phyloP scores from a whole-genome alignment of 1,139 yeast genomes.

The Suhomyces ambrosiae region DNA sequence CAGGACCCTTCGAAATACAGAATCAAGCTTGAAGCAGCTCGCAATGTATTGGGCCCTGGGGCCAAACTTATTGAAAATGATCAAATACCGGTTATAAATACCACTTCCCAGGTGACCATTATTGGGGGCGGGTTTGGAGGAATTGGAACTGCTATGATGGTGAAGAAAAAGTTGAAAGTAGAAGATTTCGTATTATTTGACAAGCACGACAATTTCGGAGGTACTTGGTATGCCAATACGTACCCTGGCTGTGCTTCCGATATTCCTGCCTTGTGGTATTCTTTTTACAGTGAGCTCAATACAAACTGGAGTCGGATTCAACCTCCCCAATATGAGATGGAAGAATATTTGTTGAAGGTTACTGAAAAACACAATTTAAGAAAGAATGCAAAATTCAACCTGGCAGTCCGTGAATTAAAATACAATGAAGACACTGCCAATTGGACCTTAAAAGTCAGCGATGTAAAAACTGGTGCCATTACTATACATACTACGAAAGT shows the following conservation, averaged over 20 bases:
- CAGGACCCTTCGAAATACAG: conserved; percentile 36
- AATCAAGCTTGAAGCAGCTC: conserved; percentile 31
- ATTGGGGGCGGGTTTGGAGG: conserved; percentile 57
- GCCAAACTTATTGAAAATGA: conserved; percentile 19
- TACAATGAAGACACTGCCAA: conserved; percentile 34
- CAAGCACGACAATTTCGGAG: conserved; percentile 50
- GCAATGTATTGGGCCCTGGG: conserved; percentile 29
- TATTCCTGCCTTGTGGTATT: conserved; percentile 53
- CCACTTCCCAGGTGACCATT: conserved; percentile 37
- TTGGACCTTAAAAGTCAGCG: conserved; percentile 42
- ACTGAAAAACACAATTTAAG: conserved; percentile 38
- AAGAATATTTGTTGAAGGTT: conserved; percentile 45
- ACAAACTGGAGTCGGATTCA: conserved; percentile 46
- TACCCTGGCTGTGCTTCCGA: conserved; percentile 59
- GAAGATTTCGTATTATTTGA: conserved; percentile 46
- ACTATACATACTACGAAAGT: conserved; percentile 30
- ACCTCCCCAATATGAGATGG: conserved; percentile 53
- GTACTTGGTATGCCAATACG: conserved; percentile 57
- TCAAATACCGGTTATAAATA: conserved; percentile 24
- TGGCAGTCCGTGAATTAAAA: conserved; percentile 29
- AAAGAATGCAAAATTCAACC: conserved; percentile 33
- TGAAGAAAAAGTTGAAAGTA: conserved; percentile 32
- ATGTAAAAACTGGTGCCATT: conserved; percentile 36
- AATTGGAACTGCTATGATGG: conserved; percentile 35
- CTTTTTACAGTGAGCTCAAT: conserved; percentile 43